Conservation (phyloP, 495 filamentous ascomycete species). For the Cladorrhinum samala region DNA sequence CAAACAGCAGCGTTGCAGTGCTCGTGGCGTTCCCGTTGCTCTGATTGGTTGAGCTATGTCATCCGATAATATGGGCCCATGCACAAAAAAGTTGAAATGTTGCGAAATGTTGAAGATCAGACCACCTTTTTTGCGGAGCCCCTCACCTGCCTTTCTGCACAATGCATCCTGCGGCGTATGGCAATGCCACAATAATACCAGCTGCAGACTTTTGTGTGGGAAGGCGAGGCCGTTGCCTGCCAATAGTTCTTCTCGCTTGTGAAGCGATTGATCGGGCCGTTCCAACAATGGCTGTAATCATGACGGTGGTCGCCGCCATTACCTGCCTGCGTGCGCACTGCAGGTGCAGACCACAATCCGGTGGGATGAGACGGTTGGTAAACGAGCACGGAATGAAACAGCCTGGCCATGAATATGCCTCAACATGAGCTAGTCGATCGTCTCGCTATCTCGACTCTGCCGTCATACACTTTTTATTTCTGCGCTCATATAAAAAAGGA, state of each 20-base stretch:
- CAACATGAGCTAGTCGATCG: neutral
- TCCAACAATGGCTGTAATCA: neutral
- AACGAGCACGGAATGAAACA: too few species aligned
- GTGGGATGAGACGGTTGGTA: too few species aligned
- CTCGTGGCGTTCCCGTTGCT: too few species aligned
- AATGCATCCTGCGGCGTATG: too few species aligned
- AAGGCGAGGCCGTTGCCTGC: neutral
- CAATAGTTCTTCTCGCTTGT: neutral
- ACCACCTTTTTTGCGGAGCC: neutral
- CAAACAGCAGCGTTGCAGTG: too few species aligned
- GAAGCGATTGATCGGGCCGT: neutral
- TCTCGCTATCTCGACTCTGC: too few species aligned
- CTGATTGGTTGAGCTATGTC: neutral
- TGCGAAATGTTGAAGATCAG: neutral
- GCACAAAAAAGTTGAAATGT: too few species aligned
- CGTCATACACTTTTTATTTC: too few species aligned
- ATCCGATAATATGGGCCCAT: neutral
- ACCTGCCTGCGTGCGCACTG: slow-evolving; percentile 4
- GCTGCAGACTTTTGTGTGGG: neutral
- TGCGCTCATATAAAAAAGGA: slow-evolving; percentile 3
- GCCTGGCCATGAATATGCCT: too few species aligned
- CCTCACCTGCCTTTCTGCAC: too few species aligned
- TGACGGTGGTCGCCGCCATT: neutral
- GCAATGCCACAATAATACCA: too few species aligned
- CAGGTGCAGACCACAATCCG: too few species aligned